Evolutionary conservation across 208 protist genomes (phyloP).

Genomic region (Blastocrithidia nonstop): DNA sequence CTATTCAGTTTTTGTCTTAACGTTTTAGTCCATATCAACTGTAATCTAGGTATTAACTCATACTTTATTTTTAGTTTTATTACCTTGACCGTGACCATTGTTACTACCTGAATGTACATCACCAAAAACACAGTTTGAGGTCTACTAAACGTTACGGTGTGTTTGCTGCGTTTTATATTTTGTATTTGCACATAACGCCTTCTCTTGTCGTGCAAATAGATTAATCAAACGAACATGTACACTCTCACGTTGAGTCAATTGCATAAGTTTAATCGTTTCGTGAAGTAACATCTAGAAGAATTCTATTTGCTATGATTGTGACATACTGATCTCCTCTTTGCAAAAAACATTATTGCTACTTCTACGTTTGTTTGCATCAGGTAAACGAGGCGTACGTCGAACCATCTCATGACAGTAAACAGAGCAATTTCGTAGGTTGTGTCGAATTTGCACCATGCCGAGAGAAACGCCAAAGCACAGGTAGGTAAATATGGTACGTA

Average conservation of each 20-base stretch:
- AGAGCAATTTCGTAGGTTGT: slow-evolving; percentile 6
- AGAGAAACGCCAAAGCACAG: slow-evolving; percentile 22
- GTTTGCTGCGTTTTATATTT: not conserved
- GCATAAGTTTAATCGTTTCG: slow-evolving; percentile 5
- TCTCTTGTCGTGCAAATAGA: slow-evolving; percentile 13
- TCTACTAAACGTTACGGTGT: too few relatives aligned
- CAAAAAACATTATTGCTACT: too few relatives aligned
- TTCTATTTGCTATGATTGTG: slow-evolving; percentile 2
- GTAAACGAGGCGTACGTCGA: too few relatives aligned
- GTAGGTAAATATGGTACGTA: slow-evolving; percentile 28
- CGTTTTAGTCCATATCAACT: too few relatives aligned
- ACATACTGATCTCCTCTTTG: too few relatives aligned
- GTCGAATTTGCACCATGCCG: slow-evolving; percentile 16
- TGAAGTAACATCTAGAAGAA: not conserved
- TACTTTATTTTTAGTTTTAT: not conserved
- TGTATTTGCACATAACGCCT: slow-evolving; percentile 3
- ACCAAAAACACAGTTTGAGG: too few relatives aligned
- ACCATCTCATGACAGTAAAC: too few relatives aligned
- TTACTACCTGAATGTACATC: too few relatives aligned
- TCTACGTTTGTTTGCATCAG: too few relatives aligned
- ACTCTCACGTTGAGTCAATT: slow-evolving; percentile 31
- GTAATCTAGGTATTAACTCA: too few relatives aligned
- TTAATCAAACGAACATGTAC: slow-evolving; percentile 18
- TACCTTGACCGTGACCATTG: not conserved
- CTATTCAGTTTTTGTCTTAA: too few relatives aligned